phyloP scores from a whole-genome alignment of 805 yeast genomes.

The Lipomyces kockii region DNA sequence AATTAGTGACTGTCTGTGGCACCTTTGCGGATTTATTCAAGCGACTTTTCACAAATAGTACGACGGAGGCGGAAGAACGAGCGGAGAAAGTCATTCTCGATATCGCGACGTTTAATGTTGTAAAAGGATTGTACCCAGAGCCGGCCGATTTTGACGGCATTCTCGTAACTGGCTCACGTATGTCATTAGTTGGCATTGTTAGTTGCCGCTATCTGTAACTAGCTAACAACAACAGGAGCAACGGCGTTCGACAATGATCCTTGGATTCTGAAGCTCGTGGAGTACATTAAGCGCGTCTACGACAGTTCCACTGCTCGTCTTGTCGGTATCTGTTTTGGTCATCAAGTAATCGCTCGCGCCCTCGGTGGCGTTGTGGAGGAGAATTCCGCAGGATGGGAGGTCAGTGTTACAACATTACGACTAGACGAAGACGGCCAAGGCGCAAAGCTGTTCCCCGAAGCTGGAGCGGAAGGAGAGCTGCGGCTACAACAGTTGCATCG shows the following conservation, averaged over 20 bases:
- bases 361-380: conserved; percentile 63
- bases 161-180: conserved; percentile 48
- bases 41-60: conserved; percentile 35
- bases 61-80: conserved; percentile 39
- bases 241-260: conserved; percentile 44
- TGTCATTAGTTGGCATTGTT: background rate
- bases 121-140: conserved; percentile 42
- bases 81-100: conserved; percentile 24
- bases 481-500: conserved; percentile 61
- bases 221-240: conserved; percentile 26
- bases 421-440: conserved; percentile 51
- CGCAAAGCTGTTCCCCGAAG: conserved; percentile 44
- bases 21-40: conserved; percentile 45
- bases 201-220: conserved; percentile 16
- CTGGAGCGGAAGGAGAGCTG: conserved; percentile 42
- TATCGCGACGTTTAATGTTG: conserved; percentile 42
- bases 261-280: conserved; percentile 47
- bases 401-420: conserved; percentile 59
- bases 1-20: conserved; percentile 40
- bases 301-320: conserved; percentile 36
- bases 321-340: conserved; percentile 85
- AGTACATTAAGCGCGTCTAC: conserved; percentile 35
- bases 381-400: conserved; percentile 73
- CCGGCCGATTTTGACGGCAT: conserved; percentile 41
- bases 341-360: conserved; percentile 73